A percentile compares a stretch with the other conserved stretches of the same genome.
Conservation (phyloP, 495 filamentous ascomycete genomes). For the Tuber borchii region DNA sequence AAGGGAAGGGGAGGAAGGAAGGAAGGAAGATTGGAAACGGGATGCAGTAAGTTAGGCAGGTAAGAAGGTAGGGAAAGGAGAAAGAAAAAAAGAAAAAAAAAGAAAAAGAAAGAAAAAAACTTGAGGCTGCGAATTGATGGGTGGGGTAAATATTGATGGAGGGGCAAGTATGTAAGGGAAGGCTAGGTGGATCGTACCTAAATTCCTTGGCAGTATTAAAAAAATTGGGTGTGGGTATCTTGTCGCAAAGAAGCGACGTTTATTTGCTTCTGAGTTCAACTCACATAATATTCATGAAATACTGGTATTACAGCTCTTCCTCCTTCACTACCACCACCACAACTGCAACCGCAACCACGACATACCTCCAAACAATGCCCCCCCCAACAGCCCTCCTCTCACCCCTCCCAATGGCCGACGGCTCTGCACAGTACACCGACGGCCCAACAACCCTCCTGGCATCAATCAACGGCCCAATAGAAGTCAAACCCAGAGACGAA, state of each 20-base stretch:
- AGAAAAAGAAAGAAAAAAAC: slow-evolving; percentile 20
- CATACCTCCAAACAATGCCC: not conserved
- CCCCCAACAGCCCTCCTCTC: slow-evolving; percentile 22
- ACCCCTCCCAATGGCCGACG: slow-evolving; percentile 65
- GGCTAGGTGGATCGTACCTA: not conserved
- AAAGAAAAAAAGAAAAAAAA: slow-evolving; percentile 14
- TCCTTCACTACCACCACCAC: slow-evolving; percentile 1
- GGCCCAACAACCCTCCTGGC: slow-evolving; percentile 69
- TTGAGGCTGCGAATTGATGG: slow-evolving; percentile 28
- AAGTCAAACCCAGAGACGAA: slow-evolving; percentile 38
- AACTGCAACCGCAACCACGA: not conserved
- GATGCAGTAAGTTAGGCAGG: slow-evolving; percentile 16
- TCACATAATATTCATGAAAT: not conserved
- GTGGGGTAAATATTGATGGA: not conserved
- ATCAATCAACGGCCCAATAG: slow-evolving; percentile 76
- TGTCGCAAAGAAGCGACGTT: not conserved
- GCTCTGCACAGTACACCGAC: slow-evolving; percentile 74
- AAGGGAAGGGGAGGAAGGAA: slow-evolving; percentile 12
- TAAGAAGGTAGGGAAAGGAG: slow-evolving; percentile 1
- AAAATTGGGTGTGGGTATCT: not conserved
- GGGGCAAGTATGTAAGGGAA: not conserved
- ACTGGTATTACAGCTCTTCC: not conserved
- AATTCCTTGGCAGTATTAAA: not conserved
- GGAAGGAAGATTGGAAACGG: slow-evolving; percentile 3
- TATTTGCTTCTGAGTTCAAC: slow-evolving; percentile 6